Evolutionary conservation across 192 early-diverging fungal genomes (phyloP).

Genomic region (Obelidium mucronatum): DNA sequence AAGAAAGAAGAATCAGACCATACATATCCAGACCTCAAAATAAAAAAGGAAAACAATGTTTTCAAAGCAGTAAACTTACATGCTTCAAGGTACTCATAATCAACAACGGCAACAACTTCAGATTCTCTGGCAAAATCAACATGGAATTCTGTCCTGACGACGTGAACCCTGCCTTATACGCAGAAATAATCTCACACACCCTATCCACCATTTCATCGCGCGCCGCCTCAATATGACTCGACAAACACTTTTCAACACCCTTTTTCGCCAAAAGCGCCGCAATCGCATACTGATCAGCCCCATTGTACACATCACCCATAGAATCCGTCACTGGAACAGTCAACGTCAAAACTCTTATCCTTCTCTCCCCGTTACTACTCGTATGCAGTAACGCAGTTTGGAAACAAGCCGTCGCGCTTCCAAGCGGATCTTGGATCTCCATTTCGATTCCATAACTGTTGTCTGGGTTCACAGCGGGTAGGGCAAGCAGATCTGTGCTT

Average conservation of each 20-base stretch:
- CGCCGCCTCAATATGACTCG: slow-evolving; percentile 91
- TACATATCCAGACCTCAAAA: too few relatives aligned
- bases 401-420: slow-evolving; percentile 84
- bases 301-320: slow-evolving; percentile 80
- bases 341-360: slow-evolving; percentile 92
- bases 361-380: slow-evolving; percentile 80
- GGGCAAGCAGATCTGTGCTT: slow-evolving; percentile 86
- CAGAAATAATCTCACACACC: slow-evolving; percentile 84
- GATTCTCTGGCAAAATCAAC: slow-evolving; percentile 81
- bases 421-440: slow-evolving; percentile 76
- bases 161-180: slow-evolving; percentile 86
- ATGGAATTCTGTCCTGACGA: slow-evolving; percentile 79
- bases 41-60: too few relatives aligned
- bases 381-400: slow-evolving; percentile 95
- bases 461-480: slow-evolving; percentile 94
- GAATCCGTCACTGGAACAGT: slow-evolving; percentile 86
- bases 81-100: slow-evolving; percentile 86
- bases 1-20: too few relatives aligned
- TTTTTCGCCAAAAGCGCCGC: slow-evolving; percentile 86
- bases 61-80: slow-evolving; percentile 49
- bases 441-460: slow-evolving; percentile 89
- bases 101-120: slow-evolving; percentile 86
- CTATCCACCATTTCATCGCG: slow-evolving; percentile 91
- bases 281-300: slow-evolving; percentile 86
- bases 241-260: slow-evolving; percentile 87